These are phyloP conservation scores for Sicyos edulis DNA, from an alignment of 306 rosid species.

Conservation along the genomic window DNA sequence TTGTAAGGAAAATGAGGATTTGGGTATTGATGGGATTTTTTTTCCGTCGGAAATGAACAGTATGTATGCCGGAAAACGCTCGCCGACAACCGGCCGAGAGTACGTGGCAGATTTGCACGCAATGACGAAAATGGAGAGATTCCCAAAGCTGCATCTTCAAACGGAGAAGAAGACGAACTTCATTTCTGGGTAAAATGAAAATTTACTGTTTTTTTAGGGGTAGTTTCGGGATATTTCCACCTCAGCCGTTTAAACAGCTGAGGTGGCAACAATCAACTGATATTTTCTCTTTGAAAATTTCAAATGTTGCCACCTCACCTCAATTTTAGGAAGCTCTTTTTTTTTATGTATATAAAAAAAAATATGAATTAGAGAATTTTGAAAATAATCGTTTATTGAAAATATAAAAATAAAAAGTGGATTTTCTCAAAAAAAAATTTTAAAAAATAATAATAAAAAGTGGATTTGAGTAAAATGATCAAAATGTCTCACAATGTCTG, in stretches of 20 bases:
- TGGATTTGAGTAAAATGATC: too few species aligned
- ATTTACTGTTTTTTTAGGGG: too few species aligned
- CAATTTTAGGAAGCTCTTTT: not conserved
- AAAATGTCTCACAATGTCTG: too few species aligned
- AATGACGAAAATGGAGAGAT: constrained; percentile 48
- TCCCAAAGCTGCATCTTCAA: constrained; percentile 51
- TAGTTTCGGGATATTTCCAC: constrained; percentile 9
- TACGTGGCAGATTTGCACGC: constrained; percentile 85
- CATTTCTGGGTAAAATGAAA: constrained; percentile 57
- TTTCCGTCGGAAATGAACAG: constrained; percentile 27
- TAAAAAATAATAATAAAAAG: too few species aligned
- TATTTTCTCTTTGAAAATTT: not conserved
- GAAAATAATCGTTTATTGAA: too few species aligned
- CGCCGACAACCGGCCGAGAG: constrained; percentile 87
- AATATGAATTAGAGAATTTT: too few species aligned
- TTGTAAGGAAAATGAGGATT: not conserved
- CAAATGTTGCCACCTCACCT: constrained; percentile 10
- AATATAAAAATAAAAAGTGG: too few species aligned
- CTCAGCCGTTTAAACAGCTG: not conserved
- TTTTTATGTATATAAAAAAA: too few species aligned
- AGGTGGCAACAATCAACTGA: constrained; percentile 10
- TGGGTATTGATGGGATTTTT: not conserved
- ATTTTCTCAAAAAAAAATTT: too few species aligned
- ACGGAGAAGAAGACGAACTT: constrained; percentile 60
- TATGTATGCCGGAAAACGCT: constrained; percentile 96